Evolutionary conservation across 139 green algal species (phyloP).

Genomic region (Astrephomene gubernaculifera): DNA sequence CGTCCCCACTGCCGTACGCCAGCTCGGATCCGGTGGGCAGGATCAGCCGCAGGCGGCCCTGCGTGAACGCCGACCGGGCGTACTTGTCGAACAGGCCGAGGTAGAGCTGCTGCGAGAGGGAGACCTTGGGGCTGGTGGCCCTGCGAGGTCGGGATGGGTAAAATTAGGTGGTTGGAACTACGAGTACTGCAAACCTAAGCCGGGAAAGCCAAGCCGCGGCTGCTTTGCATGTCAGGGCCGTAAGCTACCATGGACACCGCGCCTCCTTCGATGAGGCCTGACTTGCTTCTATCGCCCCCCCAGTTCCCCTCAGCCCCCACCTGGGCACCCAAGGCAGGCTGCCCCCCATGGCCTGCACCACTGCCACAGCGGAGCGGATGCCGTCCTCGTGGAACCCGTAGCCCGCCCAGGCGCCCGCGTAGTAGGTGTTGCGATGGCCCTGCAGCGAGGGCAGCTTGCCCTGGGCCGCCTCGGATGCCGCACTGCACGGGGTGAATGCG

Average conservation of each 20-base stretch:
- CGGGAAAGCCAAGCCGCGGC: too few relatives aligned
- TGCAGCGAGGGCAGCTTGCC: slow-evolving; percentile 60
- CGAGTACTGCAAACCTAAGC: too few relatives aligned
- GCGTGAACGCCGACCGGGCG: slow-evolving; percentile 63
- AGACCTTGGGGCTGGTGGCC: slow-evolving; percentile 75
- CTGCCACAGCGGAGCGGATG: slow-evolving; percentile 81
- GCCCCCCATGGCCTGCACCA: slow-evolving; percentile 52
- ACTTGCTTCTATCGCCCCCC: too few relatives aligned
- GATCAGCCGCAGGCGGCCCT: slow-evolving; percentile 82
- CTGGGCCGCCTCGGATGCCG: slow-evolving; percentile 71
- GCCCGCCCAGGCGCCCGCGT: slow-evolving; percentile 79
- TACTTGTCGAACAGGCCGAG: slow-evolving; percentile 69
- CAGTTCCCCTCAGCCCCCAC: too few relatives aligned
- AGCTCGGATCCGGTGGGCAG: slow-evolving; percentile 87
- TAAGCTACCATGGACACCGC: too few relatives aligned
- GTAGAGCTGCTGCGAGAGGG: slow-evolving; percentile 27
- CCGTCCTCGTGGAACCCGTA: slow-evolving; percentile 99
- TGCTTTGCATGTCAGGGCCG: too few relatives aligned
- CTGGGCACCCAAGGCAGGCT: slow-evolving; percentile 51
- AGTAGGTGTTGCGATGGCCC: slow-evolving; percentile 64
- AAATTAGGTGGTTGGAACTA: not conserved
- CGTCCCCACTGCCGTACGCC: slow-evolving; percentile 66
- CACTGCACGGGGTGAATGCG: slow-evolving; percentile 52
- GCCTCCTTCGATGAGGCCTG: too few relatives aligned
- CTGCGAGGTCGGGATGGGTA: slow-evolving; percentile 28